Evolutionary conservation across 352 stramenopile genomes (phyloP), one percentile per base, ranked within the genome.

Genomic region (Pythium utonaiense): DNA sequence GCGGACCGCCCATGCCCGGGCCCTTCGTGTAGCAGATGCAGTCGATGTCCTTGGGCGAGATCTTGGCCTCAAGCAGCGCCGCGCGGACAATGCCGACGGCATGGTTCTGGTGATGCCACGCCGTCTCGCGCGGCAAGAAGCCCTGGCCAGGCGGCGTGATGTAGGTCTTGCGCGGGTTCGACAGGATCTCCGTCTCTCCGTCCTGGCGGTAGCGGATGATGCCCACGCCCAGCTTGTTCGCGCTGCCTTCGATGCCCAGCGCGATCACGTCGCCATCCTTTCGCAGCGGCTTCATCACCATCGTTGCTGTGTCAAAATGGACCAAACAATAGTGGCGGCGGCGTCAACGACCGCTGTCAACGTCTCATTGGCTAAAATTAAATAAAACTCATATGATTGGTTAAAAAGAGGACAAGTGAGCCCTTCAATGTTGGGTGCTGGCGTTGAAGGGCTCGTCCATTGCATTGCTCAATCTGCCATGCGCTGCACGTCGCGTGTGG

Each of bases 111-210:
- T 99, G 98, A 82, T 99, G 98, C 89, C 88, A 98, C 30, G 97
- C 93, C 10, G 98, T 99, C 80, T 99, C 95, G 34, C 96, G 88
- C 31, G 98, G 98, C 53, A 99, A 67, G 66, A 99, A 99, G 10
- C 98, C 98, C 52, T 98, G 85, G 21, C 98, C 97, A 1, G 96
- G 86, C 3, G 97, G 97, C 49, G 96, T 96, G 57, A 99, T 97
- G 78, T 98, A 99, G 47, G 98, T 99, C 81, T 99, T 99, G 53
- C 98, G 81, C 54, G 97, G 96, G 78, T 99, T 99, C 21, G 96
- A 92, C 42, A 99, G 75, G 61, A 99, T 99, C 48, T 88, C 86
- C 48, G 78, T 96, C 72, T 90, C 82, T 36, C 78, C 83, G 55
- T 91, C 74, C 8, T 65, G 52, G 51, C 74, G 69, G 60, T 89